Conservation (phyloP, 441 rosid genomes). For the Mallotus repandus region DNA sequence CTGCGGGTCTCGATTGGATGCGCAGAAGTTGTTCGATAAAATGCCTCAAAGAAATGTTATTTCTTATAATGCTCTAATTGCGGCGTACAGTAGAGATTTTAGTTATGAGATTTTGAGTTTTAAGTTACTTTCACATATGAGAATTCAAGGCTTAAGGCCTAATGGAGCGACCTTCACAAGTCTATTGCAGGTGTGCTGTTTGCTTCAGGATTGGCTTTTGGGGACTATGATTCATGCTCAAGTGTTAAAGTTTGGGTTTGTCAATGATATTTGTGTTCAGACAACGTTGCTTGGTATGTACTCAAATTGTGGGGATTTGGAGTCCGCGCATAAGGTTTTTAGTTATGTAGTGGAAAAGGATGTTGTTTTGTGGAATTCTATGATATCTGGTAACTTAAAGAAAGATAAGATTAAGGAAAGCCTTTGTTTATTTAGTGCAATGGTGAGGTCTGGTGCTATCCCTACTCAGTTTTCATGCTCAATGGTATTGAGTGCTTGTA, state of each 20-base stretch:
- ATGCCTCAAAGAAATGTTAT: constrained; percentile 67
- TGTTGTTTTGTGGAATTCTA: constrained; percentile 69
- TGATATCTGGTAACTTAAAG: constrained; percentile 67
- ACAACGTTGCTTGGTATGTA: constrained; percentile 80
- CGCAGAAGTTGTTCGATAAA: constrained; percentile 62
- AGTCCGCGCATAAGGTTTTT: constrained; percentile 54
- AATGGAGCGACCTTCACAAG: constrained; percentile 71
- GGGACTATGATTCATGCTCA: constrained; percentile 59
- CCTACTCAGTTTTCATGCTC: constrained; percentile 73
- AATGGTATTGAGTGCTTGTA: constrained; percentile 65
- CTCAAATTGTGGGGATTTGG: constrained; percentile 60
- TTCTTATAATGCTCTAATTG: constrained; percentile 61
- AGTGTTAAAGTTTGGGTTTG: constrained; percentile 49
- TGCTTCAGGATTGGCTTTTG: constrained; percentile 45
- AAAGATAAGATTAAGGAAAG: constrained; percentile 53
- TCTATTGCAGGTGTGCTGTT: constrained; percentile 57
- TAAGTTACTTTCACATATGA: constrained; percentile 40
- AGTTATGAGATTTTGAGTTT: constrained; percentile 33
- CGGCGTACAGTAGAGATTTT: constrained; percentile 60
- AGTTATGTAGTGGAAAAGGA: constrained; percentile 50
- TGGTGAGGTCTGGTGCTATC: constrained; percentile 52
- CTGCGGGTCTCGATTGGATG: constrained; percentile 51
- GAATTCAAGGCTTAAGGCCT: constrained; percentile 47
- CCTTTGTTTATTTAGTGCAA: constrained; percentile 40
- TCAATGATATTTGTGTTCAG: constrained; percentile 51